Base-by-base conservation (phyloP, 2,329 filamentous ascomycete genomes). In the Epichloe scottii region DNA sequence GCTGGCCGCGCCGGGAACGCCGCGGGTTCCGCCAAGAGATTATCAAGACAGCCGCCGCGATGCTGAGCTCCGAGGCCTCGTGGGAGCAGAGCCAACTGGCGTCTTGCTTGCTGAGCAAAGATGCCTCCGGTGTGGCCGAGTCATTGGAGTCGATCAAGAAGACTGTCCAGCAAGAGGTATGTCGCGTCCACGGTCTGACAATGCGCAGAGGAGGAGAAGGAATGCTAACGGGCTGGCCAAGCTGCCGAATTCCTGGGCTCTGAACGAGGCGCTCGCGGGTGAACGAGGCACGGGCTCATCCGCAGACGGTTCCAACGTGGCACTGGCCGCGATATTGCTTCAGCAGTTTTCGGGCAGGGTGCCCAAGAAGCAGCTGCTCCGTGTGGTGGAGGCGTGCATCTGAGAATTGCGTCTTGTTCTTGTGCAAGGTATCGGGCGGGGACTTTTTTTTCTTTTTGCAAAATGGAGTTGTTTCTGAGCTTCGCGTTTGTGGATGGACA, bases 11-110 rank as follows among this genome's bases (percentile, higher is more conserved):
- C 3, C 61, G 57, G 62, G 58, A 60, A 51, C 55, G 60, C 14
- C 52, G 54, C 7, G 60, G 57, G 1, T 62, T 63, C 42, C 55
- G 60, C 6, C 59, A 62, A 4, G 60, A 63, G 44, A 56, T 62
- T n/a, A 51, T 63, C 17, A 58, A 58, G 35, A 57, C 57, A 2
- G 57, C 57, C 33, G 56, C 60, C 41, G 30, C 53, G 0, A 58
- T 60, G 53, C 45, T 62, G 17, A 40, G 41, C 5, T 52, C 54
- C 1, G 60, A 63, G 35, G 37, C 55, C 1, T 45, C 51, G 1
- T 17, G 37, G 15, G 51, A 40, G 4, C 51, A 49, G 1, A 11
- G 19, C 30, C 37, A 39, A 2, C 39, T 61, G 12, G 26, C 56
- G 34, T 48, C 56, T 14, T 54, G 53, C 5, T 33, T 63, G 4